These are phyloP conservation scores for Monosporascus sp. DNA, from an alignment of 2,329 filamentous ascomycete genomes.

Conservation along the genomic window DNA sequence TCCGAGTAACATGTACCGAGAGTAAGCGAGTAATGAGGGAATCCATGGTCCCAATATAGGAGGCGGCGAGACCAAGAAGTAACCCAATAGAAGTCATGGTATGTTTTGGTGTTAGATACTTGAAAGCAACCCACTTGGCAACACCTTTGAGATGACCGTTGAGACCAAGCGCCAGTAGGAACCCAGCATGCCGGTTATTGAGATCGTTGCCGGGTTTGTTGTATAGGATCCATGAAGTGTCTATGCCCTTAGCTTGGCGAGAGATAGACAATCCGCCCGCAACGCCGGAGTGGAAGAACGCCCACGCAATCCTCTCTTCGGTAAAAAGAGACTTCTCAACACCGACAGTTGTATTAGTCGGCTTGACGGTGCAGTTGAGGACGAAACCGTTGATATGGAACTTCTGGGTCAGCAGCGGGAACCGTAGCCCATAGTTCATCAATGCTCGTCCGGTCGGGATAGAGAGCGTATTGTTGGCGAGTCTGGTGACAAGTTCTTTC, in stretches of 20 bases:
- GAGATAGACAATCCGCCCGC: conserved; percentile 91
- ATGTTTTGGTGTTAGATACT: conserved; percentile 97
- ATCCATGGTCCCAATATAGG: conserved; percentile 96
- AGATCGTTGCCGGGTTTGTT: conserved; percentile 86
- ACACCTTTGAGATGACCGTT: conserved; percentile 93
- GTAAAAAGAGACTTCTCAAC: conserved; percentile 83
- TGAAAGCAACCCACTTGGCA: conserved; percentile 98
- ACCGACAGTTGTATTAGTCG: conserved; percentile 86
- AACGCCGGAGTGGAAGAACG: conserved; percentile 95
- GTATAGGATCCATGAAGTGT: conserved; percentile 98
- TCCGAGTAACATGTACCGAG: conserved; percentile 91
- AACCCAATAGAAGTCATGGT: conserved; percentile 98
- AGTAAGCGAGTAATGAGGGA: conserved; percentile 86
- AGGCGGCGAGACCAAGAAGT: conserved; percentile 86
- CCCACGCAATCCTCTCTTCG: conserved; percentile 97
- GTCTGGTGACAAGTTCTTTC: conserved; percentile 79
- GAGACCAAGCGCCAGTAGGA: conserved; percentile 81
- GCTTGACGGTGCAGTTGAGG: conserved; percentile 84
- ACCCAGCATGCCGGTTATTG: conserved; percentile 93
- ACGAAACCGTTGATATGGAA: conserved; percentile 88
- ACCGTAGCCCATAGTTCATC: conserved; percentile 80
- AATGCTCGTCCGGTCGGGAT: conserved; percentile 83
- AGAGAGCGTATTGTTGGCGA: conserved; percentile 82
- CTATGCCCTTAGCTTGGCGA: conserved; percentile 82
- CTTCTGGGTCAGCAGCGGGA: conserved; percentile 87